Percentiles rank a stretch among this genome's conserved stretches.
Evolutionary conservation across 441 rosid species (phyloP).

Genomic region (Populus trichocarpa): DNA sequence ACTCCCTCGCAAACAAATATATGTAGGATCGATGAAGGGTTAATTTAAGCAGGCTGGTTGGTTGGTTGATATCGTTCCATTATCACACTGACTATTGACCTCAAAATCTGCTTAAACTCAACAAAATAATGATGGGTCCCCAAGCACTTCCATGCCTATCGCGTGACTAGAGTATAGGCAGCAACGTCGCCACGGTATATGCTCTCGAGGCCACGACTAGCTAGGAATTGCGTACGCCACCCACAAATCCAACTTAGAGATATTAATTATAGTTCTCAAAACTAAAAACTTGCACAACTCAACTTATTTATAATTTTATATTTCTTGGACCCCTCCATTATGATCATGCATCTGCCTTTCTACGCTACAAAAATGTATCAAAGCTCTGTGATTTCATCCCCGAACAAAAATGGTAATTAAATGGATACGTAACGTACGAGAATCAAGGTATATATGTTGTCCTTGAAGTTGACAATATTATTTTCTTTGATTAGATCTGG

Average conservation of each 20-base stretch:
- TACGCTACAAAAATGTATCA: neutral
- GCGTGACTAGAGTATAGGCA: slow-evolving; percentile 4
- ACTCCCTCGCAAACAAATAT: neutral
- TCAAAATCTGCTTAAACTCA: neutral
- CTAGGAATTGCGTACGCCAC: neutral
- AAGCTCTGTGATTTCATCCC: neutral
- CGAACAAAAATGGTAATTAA: neutral
- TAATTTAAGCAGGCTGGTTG: neutral
- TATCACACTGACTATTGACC: neutral
- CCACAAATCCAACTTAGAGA: neutral
- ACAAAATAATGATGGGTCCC: slow-evolving; percentile 1
- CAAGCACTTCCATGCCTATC: neutral
- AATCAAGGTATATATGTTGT: neutral
- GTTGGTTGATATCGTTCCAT: neutral
- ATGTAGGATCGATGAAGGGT: neutral
- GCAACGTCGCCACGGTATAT: neutral
- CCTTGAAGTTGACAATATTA: neutral
- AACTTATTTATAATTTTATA: neutral
- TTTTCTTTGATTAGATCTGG: neutral
- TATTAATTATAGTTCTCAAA: neutral
- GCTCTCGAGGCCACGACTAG: no score
- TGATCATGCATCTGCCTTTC: neutral
- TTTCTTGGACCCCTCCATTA: neutral
- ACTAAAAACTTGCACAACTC: neutral
- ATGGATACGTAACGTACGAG: neutral